These are phyloP conservation scores for Taiozyma sp. DNA, from an alignment of 1,139 yeast genomes.

Conservation along the genomic window DNA sequence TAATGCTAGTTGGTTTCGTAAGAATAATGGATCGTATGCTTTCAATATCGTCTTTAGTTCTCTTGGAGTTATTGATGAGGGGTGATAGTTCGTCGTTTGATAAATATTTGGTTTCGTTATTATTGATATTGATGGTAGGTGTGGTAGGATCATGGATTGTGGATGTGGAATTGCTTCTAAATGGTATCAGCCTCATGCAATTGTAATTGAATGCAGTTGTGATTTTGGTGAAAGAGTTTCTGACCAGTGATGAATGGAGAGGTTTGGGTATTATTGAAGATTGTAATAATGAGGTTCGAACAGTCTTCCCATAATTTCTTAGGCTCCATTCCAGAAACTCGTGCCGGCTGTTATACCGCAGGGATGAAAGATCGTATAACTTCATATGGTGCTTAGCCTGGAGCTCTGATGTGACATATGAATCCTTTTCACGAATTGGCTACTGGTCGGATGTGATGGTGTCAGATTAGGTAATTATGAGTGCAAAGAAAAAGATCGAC, in stretches of 20 bases:
- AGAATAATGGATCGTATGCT: not conserved
- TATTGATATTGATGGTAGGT: not conserved
- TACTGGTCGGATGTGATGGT: not conserved
- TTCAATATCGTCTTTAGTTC: conserved; percentile 5
- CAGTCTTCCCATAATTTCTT: conserved; percentile 8
- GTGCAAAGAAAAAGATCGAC: not conserved
- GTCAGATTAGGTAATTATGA: not conserved
- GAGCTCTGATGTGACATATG: conserved; percentile 5
- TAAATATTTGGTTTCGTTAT: not conserved
- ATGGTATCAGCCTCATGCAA: not conserved
- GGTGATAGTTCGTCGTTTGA: not conserved
- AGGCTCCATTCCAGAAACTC: conserved; percentile 16
- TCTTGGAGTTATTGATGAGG: not conserved
- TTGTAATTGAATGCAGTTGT: not conserved
- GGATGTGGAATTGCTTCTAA: conserved; percentile 1
- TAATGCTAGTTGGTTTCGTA: not conserved
- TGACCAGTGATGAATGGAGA: not conserved
- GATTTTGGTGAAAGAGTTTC: not conserved
- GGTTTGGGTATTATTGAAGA: conserved; percentile 11
- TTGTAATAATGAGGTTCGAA: conserved; percentile 6
- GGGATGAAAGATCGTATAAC: not conserved
- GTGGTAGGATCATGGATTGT: not conserved
- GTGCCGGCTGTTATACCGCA: conserved; percentile 4
- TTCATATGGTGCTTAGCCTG: conserved; percentile 1
- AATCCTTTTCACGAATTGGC: not conserved